Conservation (phyloP, 345 rosid genomes). For the Brassica rapa region DNA sequence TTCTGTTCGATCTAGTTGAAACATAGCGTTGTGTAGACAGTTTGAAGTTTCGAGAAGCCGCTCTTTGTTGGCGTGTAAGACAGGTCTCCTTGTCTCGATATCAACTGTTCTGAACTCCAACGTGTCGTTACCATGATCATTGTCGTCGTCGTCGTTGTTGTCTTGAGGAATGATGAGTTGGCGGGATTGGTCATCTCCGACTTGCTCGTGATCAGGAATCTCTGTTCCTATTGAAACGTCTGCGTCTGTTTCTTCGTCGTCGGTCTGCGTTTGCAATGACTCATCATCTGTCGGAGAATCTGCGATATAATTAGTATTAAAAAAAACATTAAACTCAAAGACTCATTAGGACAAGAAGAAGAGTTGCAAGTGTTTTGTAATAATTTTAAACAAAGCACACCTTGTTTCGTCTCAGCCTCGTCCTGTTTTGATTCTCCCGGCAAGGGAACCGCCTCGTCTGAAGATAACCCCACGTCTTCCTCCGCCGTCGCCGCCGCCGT, state of each 20-base stretch:
- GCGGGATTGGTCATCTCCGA: constrained; percentile 49
- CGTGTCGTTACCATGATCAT: constrained; percentile 29
- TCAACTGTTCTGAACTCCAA: constrained; percentile 52
- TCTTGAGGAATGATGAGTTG: constrained; percentile 34
- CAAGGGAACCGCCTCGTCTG: constrained; percentile 37
- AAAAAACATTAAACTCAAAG: constrained; percentile 8
- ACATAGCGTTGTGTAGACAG: constrained; percentile 56
- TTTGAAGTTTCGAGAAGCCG: constrained; percentile 64
- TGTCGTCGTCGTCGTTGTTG: not conserved
- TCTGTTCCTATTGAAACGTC: constrained; percentile 86
- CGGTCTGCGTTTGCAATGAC: constrained; percentile 35
- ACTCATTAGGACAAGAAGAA: not conserved
- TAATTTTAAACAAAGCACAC: constrained; percentile 16
- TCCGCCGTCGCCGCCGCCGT: constrained; percentile 18
- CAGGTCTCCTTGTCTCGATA: constrained; percentile 40
- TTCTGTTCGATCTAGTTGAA: constrained; percentile 58
- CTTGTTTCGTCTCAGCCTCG: constrained; percentile 17
- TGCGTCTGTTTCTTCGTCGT: constrained; percentile 64
- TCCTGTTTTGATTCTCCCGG: constrained; percentile 32
- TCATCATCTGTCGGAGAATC: constrained; percentile 43
- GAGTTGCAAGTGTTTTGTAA: not conserved
- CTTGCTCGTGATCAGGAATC: constrained; percentile 75
- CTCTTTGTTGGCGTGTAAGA: constrained; percentile 56
- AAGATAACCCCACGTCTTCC: constrained; percentile 24
- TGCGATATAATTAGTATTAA: not conserved